Base-by-base conservation (phyloP, 140 eudicot species). In the Flaveria floridana region DNA sequence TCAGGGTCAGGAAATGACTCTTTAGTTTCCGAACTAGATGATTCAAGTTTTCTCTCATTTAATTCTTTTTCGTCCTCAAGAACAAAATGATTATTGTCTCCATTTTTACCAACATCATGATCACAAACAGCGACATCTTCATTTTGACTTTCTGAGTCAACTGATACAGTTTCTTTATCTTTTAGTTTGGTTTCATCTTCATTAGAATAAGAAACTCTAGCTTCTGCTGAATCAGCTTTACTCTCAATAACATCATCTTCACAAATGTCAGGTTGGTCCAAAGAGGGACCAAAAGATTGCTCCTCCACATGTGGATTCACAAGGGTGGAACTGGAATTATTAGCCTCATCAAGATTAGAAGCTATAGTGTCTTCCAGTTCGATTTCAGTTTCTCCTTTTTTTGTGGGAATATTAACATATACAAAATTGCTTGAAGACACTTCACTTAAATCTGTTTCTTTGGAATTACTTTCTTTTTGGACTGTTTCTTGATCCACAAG, bases 401-500 rank as follows among this genome's bases (percentile, higher is more conserved):
- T 76, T 47, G 42, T 46, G 26, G 34, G 55, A 18, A n/a, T 77
- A 57, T 18, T 63, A 25, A 37, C 76, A 75, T 41, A 55, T 50
- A 78, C 80, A 50, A 71, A 56, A 65, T 58, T 70, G 16, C 53
- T 75, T 6, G 74, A 62, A 9, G 73, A 68, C 42, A 37, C 39
- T 39, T 78, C 87, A 72, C 78, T 82, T 56, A 61, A 71, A 64
- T 58, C 84, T 28, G 81, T 72, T 72, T 39, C 84, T 61, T 63
- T 71, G 2, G 71, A 72, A 41, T 51, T 41, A 65, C 34, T 74
- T 75, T 81, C 85, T 46, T 46, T 41, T 47, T 37, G 65, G 68
- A 79, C 20, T 80, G 61, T 72, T 80, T 61, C 86, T 69, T 74
- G 56, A 72, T 82, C 85, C 58, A 77, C 73, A 55, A 84, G 84